A percentile compares a stretch with the other conserved stretches of the same genome.
Evolutionary conservation across 108 stramenopile genomes (phyloP).

Genomic region (Fragilaria radians): DNA sequence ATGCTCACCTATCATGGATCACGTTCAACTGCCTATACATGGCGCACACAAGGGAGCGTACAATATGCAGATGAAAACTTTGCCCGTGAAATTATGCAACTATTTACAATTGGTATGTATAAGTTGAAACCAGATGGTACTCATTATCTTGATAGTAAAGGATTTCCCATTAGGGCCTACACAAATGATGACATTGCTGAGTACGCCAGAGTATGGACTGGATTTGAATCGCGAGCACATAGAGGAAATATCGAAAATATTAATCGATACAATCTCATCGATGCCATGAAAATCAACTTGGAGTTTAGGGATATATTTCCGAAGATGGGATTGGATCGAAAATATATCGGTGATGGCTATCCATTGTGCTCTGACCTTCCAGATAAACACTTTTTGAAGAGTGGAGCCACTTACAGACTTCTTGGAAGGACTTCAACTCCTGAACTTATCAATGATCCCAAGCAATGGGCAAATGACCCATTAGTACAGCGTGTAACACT

Average conservation of each 20-base stretch:
- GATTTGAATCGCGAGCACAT: conserved; percentile 17
- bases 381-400: conserved; percentile 31
- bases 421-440: too few species aligned
- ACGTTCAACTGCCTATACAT: conserved; percentile 15
- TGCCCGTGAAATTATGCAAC: too few species aligned
- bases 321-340: conserved; percentile 21
- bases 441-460: too few species aligned
- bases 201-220: conserved; percentile 41
- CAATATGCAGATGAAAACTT: too few species aligned
- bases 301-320: conserved; percentile 44
- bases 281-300: neutral
- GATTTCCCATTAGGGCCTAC: conserved; percentile 27
- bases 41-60: conserved; percentile 32
- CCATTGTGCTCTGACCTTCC: conserved; percentile 31
- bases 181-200: too few species aligned
- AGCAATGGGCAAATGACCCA: conserved; percentile 20
- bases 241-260: conserved; percentile 28
- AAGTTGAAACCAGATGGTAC: conserved; percentile 43
- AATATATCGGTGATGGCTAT: too few species aligned
- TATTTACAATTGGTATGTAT: conserved; percentile 44
- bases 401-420: conserved; percentile 38
- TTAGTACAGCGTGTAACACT: neutral
- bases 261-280: neutral
- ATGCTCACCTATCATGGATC: conserved; percentile 38
- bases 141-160: neutral